phyloP scores from a whole-genome alignment of 2,329 filamentous ascomycete species.

The Penicillium capsulatum region DNA sequence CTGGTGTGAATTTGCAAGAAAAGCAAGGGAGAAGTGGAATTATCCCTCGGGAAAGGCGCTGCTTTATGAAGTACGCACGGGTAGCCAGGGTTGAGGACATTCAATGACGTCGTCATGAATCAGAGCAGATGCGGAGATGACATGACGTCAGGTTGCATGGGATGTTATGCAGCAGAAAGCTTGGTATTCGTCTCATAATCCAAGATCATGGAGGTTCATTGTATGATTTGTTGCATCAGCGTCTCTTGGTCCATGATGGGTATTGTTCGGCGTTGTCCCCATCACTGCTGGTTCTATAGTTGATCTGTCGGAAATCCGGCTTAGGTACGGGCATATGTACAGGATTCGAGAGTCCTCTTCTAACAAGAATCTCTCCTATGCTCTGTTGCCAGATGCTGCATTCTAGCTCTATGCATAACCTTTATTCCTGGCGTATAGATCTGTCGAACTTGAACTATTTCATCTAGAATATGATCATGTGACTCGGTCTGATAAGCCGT shows the following conservation, averaged over 20 bases:
- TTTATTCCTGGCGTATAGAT: too few relatives aligned
- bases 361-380: too few relatives aligned
- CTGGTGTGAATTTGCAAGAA: neutral
- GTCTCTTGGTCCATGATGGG: neutral
- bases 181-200: neutral
- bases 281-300: too few relatives aligned
- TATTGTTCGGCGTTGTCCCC: too few relatives aligned
- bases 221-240: neutral
- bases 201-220: neutral
- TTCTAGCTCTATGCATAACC: too few relatives aligned
- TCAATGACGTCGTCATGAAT: conserved; percentile 33
- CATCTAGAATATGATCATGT: too few relatives aligned
- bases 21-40: neutral
- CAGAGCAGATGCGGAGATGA: conserved; percentile 13
- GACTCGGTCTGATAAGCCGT: neutral
- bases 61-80: conserved; percentile 6
- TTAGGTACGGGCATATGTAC: too few relatives aligned
- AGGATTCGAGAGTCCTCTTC: too few relatives aligned
- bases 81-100: conserved; percentile 1
- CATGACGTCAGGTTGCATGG: conserved; percentile 14
- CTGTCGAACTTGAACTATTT: too few relatives aligned
- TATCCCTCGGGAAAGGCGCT: neutral
- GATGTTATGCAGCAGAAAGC: neutral
- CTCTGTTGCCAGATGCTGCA: too few relatives aligned
- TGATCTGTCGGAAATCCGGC: too few relatives aligned